Base-by-base conservation (phyloP, 225 moss, liverwort and hornwort genomes). In the Rhytidiadelphus loreus region DNA sequence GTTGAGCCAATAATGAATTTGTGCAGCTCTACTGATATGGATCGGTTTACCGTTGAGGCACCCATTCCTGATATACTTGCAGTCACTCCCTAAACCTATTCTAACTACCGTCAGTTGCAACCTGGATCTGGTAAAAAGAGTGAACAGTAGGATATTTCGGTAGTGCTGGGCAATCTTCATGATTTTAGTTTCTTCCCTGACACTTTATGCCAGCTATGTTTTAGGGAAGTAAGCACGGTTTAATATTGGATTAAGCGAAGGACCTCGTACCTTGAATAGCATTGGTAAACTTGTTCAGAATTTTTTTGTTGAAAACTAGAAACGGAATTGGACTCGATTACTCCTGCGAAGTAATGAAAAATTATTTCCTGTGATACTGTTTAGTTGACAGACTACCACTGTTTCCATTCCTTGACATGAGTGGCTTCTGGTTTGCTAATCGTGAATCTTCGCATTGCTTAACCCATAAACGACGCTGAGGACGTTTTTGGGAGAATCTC, bases 1-100 rank as follows among this genome's bases (percentile, higher is more conserved):
- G 91, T 85, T 71, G 75, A 81, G 87, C 69, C 76, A 92, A 91
- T 88, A 90, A 90, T 32, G 88, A 79, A 77, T 88, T 71, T 88
- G 90, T 78, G 59, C 55, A 90, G 50, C 86, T 43, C 86, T 72
- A 18, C 80, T 57, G 62, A 63, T 62, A 65, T 39, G 68, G 74
- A 84, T 85, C 75, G 44, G 68, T 77, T 60, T 33, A 23, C 41
- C 61, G 39, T 85, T 58, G 46, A 69, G 52, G 22, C 60, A 68
- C 61, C 53, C 41, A 24, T 85, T 81, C 48, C 53, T 75, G 65
- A 66, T 32, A 30, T 30, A 18, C 35, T 56, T 75, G 52, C 78
- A 29, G 50, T 59, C 85, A 59, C n/a, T 86, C 25, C 25, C 26
- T 30, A n/a, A 86, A n/a, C 55, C 50, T 52, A 37, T n/a, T 15